Evolutionary conservation across 31 red algal species (phyloP).

Genomic region (Endocladia muricata): DNA sequence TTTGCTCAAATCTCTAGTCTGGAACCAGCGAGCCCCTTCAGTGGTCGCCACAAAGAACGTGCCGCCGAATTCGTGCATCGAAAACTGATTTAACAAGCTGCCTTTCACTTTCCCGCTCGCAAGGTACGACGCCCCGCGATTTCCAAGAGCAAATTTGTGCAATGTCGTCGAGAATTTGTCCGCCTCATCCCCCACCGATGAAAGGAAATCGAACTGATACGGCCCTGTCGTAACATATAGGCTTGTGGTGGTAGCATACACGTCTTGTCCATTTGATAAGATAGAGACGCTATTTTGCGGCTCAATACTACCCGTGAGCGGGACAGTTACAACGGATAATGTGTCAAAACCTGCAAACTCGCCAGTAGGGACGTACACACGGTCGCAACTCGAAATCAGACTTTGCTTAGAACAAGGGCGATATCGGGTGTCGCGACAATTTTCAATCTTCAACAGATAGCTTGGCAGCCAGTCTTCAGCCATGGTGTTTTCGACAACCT

Average conservation of each 20-base stretch:
- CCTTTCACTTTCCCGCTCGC: slow-evolving; percentile 21
- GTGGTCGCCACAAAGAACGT: slow-evolving; percentile 51
- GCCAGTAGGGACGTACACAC: slow-evolving; percentile 31
- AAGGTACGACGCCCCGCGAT: background rate
- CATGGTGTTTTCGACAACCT: slow-evolving; percentile 39
- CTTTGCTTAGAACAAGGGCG: background rate
- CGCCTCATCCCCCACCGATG: background rate
- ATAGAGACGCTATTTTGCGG: slow-evolving; percentile 24
- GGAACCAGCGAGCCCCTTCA: slow-evolving; percentile 36
- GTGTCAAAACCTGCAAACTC: slow-evolving; percentile 47
- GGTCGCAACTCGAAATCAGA: slow-evolving; percentile 26
- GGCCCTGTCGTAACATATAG: slow-evolving; percentile 53
- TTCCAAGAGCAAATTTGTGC: slow-evolving; percentile 18
- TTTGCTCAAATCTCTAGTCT: slow-evolving; percentile 11
- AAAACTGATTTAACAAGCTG: slow-evolving; percentile 48
- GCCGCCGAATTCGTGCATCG: slow-evolving; percentile 39
- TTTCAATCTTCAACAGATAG: slow-evolving; percentile 31
- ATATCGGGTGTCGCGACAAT: background rate
- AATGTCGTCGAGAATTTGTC: slow-evolving; percentile 9
- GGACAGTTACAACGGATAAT: slow-evolving; percentile 63
- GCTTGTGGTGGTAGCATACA: slow-evolving; percentile 36
- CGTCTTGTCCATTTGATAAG: slow-evolving; percentile 38
- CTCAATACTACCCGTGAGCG: slow-evolving; percentile 21
- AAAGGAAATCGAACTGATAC: slow-evolving; percentile 28
- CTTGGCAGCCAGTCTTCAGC: slow-evolving; percentile 67